Conservation (phyloP, 352 stramenopile genomes). For the Globisporangium abappressorium region DNA sequence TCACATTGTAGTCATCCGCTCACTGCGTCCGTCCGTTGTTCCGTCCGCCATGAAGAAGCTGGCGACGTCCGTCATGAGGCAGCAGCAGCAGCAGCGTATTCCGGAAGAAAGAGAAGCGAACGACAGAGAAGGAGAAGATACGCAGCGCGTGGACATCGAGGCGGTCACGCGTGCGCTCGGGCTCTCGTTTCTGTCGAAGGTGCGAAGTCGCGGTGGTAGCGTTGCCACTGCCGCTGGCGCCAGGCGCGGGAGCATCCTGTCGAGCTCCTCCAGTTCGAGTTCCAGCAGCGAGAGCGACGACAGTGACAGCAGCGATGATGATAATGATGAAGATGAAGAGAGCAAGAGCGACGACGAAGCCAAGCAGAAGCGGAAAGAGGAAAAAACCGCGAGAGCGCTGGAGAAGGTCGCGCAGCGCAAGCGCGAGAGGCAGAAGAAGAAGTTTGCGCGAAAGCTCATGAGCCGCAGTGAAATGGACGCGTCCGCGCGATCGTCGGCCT, state of each 20-base stretch:
- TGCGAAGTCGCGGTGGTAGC: neutral
- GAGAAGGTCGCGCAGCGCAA: neutral
- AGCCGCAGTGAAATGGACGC: constrained; percentile 17
- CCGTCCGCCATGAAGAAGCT: neutral
- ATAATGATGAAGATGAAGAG: neutral
- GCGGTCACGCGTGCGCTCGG: constrained; percentile 19
- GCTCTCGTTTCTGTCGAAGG: constrained; percentile 13
- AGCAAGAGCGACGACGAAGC: neutral
- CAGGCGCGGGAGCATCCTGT: neutral
- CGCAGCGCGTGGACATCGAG: constrained; percentile 14
- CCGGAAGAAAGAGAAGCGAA: neutral
- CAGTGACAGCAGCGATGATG: neutral
- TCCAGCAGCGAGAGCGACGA: constrained; percentile 7
- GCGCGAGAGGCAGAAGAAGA: constrained; percentile 18
- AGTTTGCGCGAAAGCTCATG: constrained; percentile 19
- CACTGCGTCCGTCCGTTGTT: neutral
- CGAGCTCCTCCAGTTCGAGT: constrained; percentile 8
- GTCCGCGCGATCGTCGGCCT: neutral
- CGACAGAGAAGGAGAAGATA: neutral
- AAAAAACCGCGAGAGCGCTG: neutral
- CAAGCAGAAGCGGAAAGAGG: constrained; percentile 2
- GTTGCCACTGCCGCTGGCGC: neutral
- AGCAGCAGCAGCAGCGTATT: neutral
- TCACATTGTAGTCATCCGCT: neutral
- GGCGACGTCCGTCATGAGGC: neutral